A percentile compares a stretch with the other conserved stretches of the same genome.
These are phyloP conservation scores for Nannochloropsis limnetica DNA, from an alignment of 352 stramenopile genomes.

Conservation along the genomic window DNA sequence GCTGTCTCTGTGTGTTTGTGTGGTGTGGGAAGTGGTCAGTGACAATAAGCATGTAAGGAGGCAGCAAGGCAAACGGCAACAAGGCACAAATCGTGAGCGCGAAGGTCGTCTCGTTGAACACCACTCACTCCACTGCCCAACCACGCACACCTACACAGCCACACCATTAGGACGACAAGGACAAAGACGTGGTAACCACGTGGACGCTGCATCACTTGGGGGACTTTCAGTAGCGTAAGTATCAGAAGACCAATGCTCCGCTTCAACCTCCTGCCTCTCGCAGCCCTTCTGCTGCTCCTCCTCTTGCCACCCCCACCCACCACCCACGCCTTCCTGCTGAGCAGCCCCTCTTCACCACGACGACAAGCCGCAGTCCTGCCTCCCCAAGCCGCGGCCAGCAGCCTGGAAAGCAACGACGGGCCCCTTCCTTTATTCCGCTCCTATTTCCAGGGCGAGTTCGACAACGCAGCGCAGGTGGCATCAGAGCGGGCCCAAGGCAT, in stretches of 20 bases:
- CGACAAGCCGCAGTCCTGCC: not conserved
- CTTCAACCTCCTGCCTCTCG: not conserved
- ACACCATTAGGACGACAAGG: not conserved
- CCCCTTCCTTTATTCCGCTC: not conserved
- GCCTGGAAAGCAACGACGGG: not conserved
- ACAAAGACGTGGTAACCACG: not conserved
- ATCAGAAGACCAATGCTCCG: not conserved
- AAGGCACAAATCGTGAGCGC: not conserved
- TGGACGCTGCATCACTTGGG: not conserved
- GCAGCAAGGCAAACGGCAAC: no score
- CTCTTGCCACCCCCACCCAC: slow-evolving; percentile 5
- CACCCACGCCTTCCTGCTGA: not conserved
- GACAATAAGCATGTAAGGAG: not conserved
- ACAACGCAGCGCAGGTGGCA: slow-evolving; percentile 2
- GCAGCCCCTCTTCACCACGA: not conserved
- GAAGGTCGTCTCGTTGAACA: not conserved
- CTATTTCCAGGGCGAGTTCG: slow-evolving; percentile 14
- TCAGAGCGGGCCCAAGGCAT: slow-evolving; percentile 18
- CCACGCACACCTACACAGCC: not conserved
- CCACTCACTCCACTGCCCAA: not conserved
- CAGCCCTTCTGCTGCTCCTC: not conserved
- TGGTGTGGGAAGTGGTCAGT: not conserved
- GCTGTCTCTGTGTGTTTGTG: not conserved
- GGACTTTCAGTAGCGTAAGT: not conserved
- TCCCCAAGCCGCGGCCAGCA: not conserved